Conservation (phyloP, 495 filamentous ascomycete genomes). For the Neurospora tetraspora region DNA sequence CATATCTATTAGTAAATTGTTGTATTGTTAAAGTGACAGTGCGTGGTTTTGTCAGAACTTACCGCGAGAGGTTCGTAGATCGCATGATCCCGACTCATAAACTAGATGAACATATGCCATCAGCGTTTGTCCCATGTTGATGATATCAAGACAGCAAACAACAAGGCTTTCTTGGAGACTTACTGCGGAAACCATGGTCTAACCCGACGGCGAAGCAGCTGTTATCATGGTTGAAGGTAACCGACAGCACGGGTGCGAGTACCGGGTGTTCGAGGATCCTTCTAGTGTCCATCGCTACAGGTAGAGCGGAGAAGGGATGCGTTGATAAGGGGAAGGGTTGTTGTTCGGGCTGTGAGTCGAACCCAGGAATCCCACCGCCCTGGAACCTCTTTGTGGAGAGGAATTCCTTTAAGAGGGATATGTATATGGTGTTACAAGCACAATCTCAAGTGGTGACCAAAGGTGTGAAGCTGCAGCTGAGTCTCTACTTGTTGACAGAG, state of each 20-base stretch:
- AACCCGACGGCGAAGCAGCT: slow-evolving; percentile 85
- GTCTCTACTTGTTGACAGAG: background rate
- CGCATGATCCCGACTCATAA: slow-evolving; percentile 66
- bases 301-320: background rate
- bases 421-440: background rate
- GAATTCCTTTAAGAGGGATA: background rate
- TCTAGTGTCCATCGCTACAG: slow-evolving; percentile 70
- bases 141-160: background rate
- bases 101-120: slow-evolving; percentile 38
- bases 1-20: background rate
- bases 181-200: slow-evolving; percentile 80
- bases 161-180: slow-evolving; percentile 15
- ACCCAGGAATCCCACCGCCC: background rate
- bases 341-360: background rate
- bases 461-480: background rate
- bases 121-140: background rate
- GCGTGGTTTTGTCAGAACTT: background rate
- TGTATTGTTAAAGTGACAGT: background rate
- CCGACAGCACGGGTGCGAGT: slow-evolving; percentile 51
- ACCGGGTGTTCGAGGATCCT: slow-evolving; percentile 68
- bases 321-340: background rate
- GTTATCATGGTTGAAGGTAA: slow-evolving; percentile 77
- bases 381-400: background rate
- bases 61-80: slow-evolving; percentile 52
- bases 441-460: background rate